Base-by-base conservation (phyloP, 805 yeast genomes). In the Metschnikowia bowlesiae region DNA sequence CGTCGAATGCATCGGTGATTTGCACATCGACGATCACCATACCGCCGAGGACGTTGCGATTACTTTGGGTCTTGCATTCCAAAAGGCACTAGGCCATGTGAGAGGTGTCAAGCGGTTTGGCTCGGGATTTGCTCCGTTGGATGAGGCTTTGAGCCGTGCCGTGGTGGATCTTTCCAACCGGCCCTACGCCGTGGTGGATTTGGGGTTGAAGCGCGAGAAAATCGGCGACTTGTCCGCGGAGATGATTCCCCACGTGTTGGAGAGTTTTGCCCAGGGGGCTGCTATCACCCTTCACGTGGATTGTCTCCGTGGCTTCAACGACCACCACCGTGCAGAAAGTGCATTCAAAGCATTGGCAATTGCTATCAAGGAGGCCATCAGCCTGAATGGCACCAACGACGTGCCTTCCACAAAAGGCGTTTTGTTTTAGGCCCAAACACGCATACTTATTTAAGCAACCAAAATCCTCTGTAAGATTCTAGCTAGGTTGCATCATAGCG, bases 331-430 rank as follows among this genome's bases (percentile, higher is more conserved):
- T 55, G 88, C 96, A 39, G 99, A 94, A 69, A 81, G 89, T 65
- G 98, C 99, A 0, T 94, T 94, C 73, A 94, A 94, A 71, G 97
- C 98, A 0, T 73, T 92, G 56, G 99, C 99, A 0, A 76, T 94
- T 18, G 99, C 99, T 4, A 76, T 94, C 45, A 85, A 82, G 59
- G 96, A 90, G 64, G 92, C 98, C 26, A 83, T 80, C 44, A 77
- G 92, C 9, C 76, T 80, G 57, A 89, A 89, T 32, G 98, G 97
- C 32, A 81, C 85, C 26, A 77, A 89, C 63, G 99, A 94, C 54
- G 88, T 94, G 42, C 99, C 99, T 18, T 85, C 96, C 49, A 94
- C 99, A 9, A 94, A 94, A 71, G 99, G 99, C 48, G 98, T 94
- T 9, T 74, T 92, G 43, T 84, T 85, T 70, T 86, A 64, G 42